phyloP scores from a whole-genome alignment of 345 rosid genomes.

The Brassica carinata region DNA sequence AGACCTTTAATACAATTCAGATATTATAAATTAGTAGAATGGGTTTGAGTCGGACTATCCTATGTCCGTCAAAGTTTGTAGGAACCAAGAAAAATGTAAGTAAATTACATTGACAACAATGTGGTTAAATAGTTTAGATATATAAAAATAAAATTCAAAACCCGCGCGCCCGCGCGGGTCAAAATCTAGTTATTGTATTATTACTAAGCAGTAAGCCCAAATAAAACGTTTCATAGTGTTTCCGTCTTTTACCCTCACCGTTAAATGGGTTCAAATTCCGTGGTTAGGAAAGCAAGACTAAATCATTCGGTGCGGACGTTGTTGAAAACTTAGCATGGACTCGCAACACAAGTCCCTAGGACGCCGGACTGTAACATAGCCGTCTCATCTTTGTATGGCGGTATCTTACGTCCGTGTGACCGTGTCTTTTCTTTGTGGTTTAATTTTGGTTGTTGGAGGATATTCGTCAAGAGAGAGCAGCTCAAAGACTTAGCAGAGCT shows the following conservation, averaged over 20 bases:
- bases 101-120: no score
- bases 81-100: no score
- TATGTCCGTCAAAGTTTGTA: no score
- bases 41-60: no score
- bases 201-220: no score
- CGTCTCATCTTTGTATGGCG: not conserved
- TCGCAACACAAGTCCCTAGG: constrained; percentile 81
- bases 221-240: not conserved
- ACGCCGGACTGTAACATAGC: constrained; percentile 76
- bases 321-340: constrained; percentile 47
- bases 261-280: not conserved
- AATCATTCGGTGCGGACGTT: constrained; percentile 6
- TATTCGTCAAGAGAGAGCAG: constrained; percentile 89
- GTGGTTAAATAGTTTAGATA: no score
- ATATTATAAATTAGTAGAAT: no score
- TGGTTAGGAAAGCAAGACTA: not conserved
- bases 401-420: not conserved
- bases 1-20: no score
- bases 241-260: constrained; percentile 27
- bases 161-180: no score
- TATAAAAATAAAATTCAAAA: no score
- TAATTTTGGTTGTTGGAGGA: constrained; percentile 64
- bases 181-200: no score
- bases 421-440: constrained; percentile 2
- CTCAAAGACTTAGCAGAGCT: constrained; percentile 75